Evolutionary conservation across 768 basidiomycete species (phyloP), one percentile per base, ranked within the genome.

Genomic region (Polyporus arcularius): DNA sequence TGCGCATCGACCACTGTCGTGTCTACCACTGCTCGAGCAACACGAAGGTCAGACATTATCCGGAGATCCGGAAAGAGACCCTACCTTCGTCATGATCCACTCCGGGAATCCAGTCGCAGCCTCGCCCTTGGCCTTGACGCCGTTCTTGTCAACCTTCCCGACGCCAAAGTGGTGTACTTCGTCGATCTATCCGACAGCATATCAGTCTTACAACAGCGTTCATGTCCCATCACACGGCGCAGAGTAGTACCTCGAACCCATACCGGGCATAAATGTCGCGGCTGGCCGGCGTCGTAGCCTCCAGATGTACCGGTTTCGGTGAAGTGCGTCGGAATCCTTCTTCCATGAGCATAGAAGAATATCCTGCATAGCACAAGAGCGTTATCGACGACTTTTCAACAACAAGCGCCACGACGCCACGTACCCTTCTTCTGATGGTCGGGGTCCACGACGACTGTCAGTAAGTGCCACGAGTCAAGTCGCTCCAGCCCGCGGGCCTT

Each of bases 191-290:
- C 50, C 10, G 10, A 18, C 5, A 35, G 32, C 35, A 21, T 16
- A 30, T 42, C 38, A 28, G 38, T 16, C 15, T 14, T 39, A 26
- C 21, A 26, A 26, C 21, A 26, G 21, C 21, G 21, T 26, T 26
- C 21, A 26, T 41, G 40, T 46, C n/a, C 28, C 12, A 14, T 7
- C 31, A 57, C 21, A 26, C 21, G 21, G 21, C 21, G 21, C 21
- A 26, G 21, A 26, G 21, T 26, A 26, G 9, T 21, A 67, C 64
- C 63, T 68, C 61, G 52, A 71, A 71, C 2, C 68, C 70, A 32
- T 56, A 59, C 31, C 63, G 70, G 10, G 48, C 35, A 48, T 68
- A 68, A 14, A 67, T 63, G 26, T 66, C 65, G 15, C 65, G 56
- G n/a, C 62, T 59, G n/a, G 43, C 53, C 4, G 56, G 40, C 28